Percentiles rank a stretch among this genome's conserved stretches.
These are phyloP conservation scores for Lipomyces kockii DNA, from an alignment of 805 yeast genomes.

Conservation along the genomic window DNA sequence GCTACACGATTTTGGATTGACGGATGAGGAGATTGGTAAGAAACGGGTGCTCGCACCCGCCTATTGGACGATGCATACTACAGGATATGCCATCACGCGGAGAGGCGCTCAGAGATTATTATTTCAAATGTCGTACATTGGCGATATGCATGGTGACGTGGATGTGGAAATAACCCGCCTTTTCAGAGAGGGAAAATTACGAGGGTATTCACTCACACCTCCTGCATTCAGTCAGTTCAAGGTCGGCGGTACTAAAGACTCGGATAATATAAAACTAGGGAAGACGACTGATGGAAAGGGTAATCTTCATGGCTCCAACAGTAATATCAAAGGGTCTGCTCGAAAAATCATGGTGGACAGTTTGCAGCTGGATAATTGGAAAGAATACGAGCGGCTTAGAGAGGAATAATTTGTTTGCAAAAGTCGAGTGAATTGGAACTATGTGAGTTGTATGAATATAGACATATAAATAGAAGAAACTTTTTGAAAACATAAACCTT, in stretches of 20 bases:
- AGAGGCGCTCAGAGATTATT: conserved; percentile 29
- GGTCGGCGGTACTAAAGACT: conserved; percentile 23
- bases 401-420: too few species aligned
- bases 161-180: conserved; percentile 19
- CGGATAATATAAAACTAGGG: conserved; percentile 15
- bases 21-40: conserved; percentile 13
- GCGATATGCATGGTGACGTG: conserved; percentile 18
- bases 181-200: conserved; percentile 16
- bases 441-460: too few species aligned
- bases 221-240: conserved; percentile 22
- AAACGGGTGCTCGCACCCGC: conserved; percentile 22
- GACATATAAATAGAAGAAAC: too few species aligned
- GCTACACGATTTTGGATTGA: conserved; percentile 8
- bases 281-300: conserved; percentile 10
- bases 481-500: too few species aligned
- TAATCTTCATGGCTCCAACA: conserved; percentile 11
- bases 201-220: conserved; percentile 20
- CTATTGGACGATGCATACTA: conserved; percentile 22
- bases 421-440: too few species aligned
- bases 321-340: conserved; percentile 19
- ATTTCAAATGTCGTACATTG: conserved; percentile 18
- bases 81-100: conserved; percentile 27
- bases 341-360: not conserved
- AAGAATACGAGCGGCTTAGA: not conserved
- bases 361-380: not conserved